A percentile compares a stretch with the other conserved stretches of the same genome.
Conservation (phyloP, 495 filamentous ascomycete genomes). For the Xylaria grammica region DNA sequence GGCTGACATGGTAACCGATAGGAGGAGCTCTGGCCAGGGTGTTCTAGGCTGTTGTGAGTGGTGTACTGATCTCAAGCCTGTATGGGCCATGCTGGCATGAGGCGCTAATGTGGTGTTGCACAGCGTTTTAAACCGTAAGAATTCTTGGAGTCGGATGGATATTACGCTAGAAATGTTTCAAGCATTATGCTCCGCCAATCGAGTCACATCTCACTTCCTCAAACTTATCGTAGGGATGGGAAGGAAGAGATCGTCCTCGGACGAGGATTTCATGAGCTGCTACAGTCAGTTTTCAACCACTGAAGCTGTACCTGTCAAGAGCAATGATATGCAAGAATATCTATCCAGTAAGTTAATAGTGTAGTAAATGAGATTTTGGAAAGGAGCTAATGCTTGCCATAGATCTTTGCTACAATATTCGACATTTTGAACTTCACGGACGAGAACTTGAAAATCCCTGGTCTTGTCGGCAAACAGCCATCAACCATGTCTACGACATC, state of each 20-base stretch:
- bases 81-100: too few relatives aligned
- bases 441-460: constrained; percentile 33
- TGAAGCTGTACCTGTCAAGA: too few relatives aligned
- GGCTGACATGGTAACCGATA: too few relatives aligned
- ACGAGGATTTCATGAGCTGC: constrained; percentile 22
- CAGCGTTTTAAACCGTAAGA: constrained; percentile 20
- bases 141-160: constrained; percentile 22
- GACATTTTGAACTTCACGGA: constrained; percentile 31
- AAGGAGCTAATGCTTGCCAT: too few relatives aligned
- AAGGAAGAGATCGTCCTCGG: constrained; percentile 10
- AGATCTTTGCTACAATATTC: constrained; percentile 38
- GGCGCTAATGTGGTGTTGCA: too few relatives aligned
- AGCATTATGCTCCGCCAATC: background rate
- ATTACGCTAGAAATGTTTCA: constrained; percentile 14
- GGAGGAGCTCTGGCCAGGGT: too few relatives aligned
- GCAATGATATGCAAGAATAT: too few relatives aligned
- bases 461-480: constrained; percentile 37
- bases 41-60: too few relatives aligned
- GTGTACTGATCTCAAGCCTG: too few relatives aligned
- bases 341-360: too few relatives aligned
- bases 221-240: constrained; percentile 16
- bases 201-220: constrained; percentile 15
- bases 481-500: constrained; percentile 30
- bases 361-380: too few relatives aligned
- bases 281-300: constrained; percentile 5